Evolutionary conservation across 2,329 filamentous ascomycete genomes (phyloP).

Genomic region (Ceratocystis diversiconidia): DNA sequence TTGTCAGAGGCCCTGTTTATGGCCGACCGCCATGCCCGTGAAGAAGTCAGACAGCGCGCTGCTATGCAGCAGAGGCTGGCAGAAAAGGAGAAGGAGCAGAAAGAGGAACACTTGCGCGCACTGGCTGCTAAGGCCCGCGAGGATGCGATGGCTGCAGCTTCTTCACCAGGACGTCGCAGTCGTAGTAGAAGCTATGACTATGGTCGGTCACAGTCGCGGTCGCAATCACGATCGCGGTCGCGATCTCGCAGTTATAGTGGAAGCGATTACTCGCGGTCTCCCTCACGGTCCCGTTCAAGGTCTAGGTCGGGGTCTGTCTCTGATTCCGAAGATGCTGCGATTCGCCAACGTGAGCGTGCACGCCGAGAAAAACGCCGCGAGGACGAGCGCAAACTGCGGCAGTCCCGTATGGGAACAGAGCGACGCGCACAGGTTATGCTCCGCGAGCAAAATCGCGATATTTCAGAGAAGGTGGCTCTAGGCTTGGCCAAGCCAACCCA

Average conservation of each 20-base stretch:
- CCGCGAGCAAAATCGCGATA: slow-evolving; percentile 88
- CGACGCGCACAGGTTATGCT: slow-evolving; percentile 84
- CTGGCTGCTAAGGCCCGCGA: slow-evolving; percentile 85
- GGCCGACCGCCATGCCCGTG: slow-evolving; percentile 83
- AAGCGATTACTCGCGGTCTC: slow-evolving; percentile 29
- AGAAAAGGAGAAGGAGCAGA: slow-evolving; percentile 89
- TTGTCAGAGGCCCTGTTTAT: slow-evolving; percentile 91
- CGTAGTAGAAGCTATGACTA: slow-evolving; percentile 6
- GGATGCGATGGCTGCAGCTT: slow-evolving; percentile 42
- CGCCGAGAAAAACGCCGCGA: slow-evolving; percentile 67
- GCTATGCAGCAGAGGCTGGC: slow-evolving; percentile 92
- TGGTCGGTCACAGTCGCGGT: not conserved
- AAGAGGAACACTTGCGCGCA: slow-evolving; percentile 79
- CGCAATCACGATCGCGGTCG: not conserved
- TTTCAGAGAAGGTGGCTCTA: slow-evolving; percentile 90
- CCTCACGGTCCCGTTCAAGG: slow-evolving; percentile 25
- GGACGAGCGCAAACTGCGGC: slow-evolving; percentile 76
- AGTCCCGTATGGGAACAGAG: slow-evolving; percentile 92
- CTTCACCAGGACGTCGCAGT: not conserved
- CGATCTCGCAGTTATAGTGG: slow-evolving; percentile 23
- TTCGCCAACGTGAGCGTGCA: slow-evolving; percentile 61
- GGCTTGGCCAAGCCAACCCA: slow-evolving; percentile 91
- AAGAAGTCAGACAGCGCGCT: slow-evolving; percentile 84
- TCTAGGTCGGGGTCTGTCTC: slow-evolving; percentile 26
- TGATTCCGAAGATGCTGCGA: slow-evolving; percentile 51